Percentiles rank a stretch among this genome's conserved stretches.
phyloP scores from a whole-genome alignment of 345 rosid species.

The Gossypium ekmanianum region DNA sequence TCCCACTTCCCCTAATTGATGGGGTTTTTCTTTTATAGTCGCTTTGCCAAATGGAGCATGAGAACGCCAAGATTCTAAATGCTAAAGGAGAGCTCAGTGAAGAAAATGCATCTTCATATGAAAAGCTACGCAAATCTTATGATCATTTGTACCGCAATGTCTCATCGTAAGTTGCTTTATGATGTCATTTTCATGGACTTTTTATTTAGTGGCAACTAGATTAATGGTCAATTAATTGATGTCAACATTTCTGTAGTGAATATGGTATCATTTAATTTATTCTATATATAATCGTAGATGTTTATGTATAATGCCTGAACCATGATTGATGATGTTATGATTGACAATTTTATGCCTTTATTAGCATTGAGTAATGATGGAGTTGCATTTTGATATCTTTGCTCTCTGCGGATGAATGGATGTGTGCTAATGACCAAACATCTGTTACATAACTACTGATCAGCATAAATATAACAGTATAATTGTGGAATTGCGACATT shows the following conservation, averaged over 20 bases:
- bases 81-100: constrained; percentile 98
- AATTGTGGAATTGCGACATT: neutral
- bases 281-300: neutral
- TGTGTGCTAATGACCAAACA: neutral
- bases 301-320: neutral
- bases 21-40: constrained; percentile 40
- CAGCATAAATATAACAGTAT: neutral
- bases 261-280: neutral
- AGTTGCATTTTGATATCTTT: neutral
- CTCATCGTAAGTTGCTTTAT: constrained; percentile 68
- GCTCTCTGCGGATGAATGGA: neutral
- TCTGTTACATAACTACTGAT: neutral
- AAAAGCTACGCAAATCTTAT: constrained; percentile 91
- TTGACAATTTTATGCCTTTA: neutral
- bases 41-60: constrained; percentile 97
- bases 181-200: constrained; percentile 2
- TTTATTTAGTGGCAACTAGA: constrained; percentile 14
- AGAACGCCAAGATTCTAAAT: constrained; percentile 81
- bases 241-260: neutral
- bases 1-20: neutral
- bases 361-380: neutral
- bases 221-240: constrained; percentile 1
- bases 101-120: constrained; percentile 82
- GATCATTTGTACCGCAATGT: constrained; percentile 88
- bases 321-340: neutral